Percentiles rank a stretch among this genome's conserved stretches.
phyloP scores from a whole-genome alignment of 1,139 yeast genomes.

The Debaryomyces nepalensis region DNA sequence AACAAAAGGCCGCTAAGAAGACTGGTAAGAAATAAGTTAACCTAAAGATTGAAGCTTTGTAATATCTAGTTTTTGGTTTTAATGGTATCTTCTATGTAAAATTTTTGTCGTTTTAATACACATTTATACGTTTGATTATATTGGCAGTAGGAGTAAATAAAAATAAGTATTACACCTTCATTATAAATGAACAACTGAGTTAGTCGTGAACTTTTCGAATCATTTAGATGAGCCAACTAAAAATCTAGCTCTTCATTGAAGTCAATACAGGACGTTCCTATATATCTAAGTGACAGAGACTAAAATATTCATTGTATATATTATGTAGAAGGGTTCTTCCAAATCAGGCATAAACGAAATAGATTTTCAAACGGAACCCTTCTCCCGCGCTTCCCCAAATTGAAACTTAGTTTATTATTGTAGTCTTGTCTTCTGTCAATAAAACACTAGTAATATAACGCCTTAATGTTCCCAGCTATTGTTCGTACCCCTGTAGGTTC shows the following conservation, averaged over 20 bases:
- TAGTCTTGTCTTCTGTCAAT: neutral
- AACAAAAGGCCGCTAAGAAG: slow-evolving; percentile 55
- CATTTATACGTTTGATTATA: slow-evolving; percentile 15
- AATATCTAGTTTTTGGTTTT: slow-evolving; percentile 23
- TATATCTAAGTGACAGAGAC: no score
- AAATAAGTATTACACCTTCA: no score
- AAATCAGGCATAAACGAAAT: neutral
- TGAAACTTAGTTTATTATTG: neutral
- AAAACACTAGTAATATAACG: no score
- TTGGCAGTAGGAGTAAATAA: neutral
- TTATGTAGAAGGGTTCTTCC: neutral
- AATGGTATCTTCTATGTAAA: slow-evolving; percentile 27
- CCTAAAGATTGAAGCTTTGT: slow-evolving; percentile 16
- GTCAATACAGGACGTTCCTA: no score
- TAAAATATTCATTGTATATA: no score
- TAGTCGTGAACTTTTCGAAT: no score
- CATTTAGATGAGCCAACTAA: no score
- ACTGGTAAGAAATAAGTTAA: slow-evolving; percentile 42
- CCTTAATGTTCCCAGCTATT: no score
- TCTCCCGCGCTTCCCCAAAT: slow-evolving; percentile 3
- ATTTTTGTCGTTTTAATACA: slow-evolving; percentile 24
- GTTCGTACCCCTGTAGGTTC: no score
- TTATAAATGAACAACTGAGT: neutral
- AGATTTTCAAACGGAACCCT: neutral
- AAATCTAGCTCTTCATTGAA: no score